A percentile compares a stretch with the other conserved stretches of the same genome.
Conservation (phyloP, 164 flowering plant species). For the Nelumbo lutea region DNA sequence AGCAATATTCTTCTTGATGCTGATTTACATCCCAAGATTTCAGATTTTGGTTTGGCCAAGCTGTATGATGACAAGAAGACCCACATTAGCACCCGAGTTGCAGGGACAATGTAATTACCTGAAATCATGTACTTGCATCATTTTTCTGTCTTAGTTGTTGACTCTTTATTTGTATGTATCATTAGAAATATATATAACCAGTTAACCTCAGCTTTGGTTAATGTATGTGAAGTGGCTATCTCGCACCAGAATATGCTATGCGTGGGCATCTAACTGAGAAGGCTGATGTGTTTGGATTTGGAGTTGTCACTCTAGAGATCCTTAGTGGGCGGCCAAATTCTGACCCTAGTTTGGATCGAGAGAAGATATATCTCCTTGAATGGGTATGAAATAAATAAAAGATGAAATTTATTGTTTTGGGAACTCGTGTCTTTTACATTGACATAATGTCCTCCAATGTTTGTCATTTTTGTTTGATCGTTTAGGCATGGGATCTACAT, state of each 20-base stretch:
- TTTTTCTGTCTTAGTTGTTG: neutral
- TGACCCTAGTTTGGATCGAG: constrained; percentile 19
- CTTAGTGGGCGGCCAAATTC: constrained; percentile 27
- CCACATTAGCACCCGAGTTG: constrained; percentile 2
- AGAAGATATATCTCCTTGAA: constrained; percentile 20
- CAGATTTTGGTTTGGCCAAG: constrained; percentile 24
- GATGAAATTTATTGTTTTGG: too few relatives aligned
- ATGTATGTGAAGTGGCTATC: constrained; percentile 32
- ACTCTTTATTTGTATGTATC: constrained; percentile 17
- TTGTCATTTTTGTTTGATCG: too few relatives aligned
- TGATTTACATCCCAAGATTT: constrained; percentile 16
- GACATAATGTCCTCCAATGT: too few relatives aligned
- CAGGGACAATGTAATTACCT: constrained; percentile 19
- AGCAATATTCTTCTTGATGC: neutral
- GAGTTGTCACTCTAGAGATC: constrained; percentile 28
- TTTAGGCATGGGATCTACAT: too few relatives aligned
- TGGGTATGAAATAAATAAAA: constrained; percentile 19
- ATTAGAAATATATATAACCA: constrained; percentile 13
- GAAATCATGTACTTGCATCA: too few relatives aligned
- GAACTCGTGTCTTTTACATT: too few relatives aligned
- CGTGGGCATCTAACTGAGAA: too few relatives aligned
- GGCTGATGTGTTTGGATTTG: constrained; percentile 21
- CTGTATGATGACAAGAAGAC: constrained; percentile 16
- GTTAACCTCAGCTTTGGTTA: constrained; percentile 34
- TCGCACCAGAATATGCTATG: neutral